These are phyloP conservation scores for Penicillium paneum DNA, from an alignment of 2,329 filamentous ascomycete genomes.

Conservation along the genomic window DNA sequence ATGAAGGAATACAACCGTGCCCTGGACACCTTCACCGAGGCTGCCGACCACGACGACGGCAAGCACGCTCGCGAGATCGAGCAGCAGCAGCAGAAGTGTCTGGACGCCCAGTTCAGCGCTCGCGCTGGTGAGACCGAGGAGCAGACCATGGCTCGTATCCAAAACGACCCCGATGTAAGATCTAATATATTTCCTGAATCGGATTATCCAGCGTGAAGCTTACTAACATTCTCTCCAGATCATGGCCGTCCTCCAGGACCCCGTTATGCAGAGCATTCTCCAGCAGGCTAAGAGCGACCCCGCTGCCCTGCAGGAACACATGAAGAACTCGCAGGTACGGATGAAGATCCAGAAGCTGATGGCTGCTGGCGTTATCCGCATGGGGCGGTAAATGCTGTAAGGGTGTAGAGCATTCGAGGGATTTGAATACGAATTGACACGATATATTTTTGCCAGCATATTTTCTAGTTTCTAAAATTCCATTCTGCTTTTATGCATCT, in stretches of 20 bases:
- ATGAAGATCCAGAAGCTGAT: conserved; percentile 93
- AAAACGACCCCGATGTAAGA: conserved; percentile 82
- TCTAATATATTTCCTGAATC: background rate
- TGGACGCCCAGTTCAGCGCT: conserved; percentile 82
- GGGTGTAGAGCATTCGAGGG: background rate
- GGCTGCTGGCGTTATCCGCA: conserved; percentile 84
- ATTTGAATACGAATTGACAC: conserved; percentile 20
- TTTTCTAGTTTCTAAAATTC: conserved; percentile 9
- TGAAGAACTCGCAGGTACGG: conserved; percentile 83
- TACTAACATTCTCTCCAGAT: conserved; percentile 53
- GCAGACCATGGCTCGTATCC: conserved; percentile 86
- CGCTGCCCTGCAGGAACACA: conserved; percentile 89
- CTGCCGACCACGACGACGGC: conserved; percentile 71
- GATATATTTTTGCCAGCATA: conserved; percentile 20
- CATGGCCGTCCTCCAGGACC: conserved; percentile 86
- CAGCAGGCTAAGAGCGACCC: conserved; percentile 95
- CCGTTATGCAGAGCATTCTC: conserved; percentile 95
- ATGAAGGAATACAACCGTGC: conserved; percentile 99
- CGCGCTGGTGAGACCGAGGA: conserved; percentile 95
- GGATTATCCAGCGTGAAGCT: conserved; percentile 20
- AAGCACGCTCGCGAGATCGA: conserved; percentile 91
- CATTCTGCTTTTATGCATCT: conserved; percentile 9
- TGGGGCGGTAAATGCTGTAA: conserved; percentile 53
- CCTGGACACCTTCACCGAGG: conserved; percentile 82
- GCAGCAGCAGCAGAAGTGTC: conserved; percentile 87